Evolutionary conservation across 805 yeast genomes (phyloP).

Genomic region (Monosporozyma unispora): DNA sequence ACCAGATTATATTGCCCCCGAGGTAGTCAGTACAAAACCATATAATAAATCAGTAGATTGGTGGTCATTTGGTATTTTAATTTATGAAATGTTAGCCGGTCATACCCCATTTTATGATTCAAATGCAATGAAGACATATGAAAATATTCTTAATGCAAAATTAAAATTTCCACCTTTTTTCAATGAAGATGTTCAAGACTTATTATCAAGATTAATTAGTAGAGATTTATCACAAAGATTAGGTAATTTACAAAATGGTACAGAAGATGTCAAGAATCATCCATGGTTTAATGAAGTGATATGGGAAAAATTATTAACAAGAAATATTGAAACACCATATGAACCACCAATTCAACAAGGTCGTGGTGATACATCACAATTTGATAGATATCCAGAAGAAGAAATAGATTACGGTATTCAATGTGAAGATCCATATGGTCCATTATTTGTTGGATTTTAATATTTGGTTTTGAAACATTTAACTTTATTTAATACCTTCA

Average conservation of each 20-base stretch:
- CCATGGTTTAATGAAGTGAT: constrained; percentile 90
- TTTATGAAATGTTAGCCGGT: constrained; percentile 92
- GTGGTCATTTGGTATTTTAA: constrained; percentile 93
- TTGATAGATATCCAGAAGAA: constrained; percentile 72
- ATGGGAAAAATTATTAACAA: constrained; percentile 79
- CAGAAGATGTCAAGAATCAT: constrained; percentile 77
- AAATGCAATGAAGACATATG: constrained; percentile 90
- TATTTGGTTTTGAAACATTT: no score
- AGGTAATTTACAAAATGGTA: constrained; percentile 81
- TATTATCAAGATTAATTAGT: constrained; percentile 64
- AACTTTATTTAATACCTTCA: no score
- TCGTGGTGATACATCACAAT: constrained; percentile 81
- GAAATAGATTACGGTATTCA: constrained; percentile 69
- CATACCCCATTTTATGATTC: constrained; percentile 92
- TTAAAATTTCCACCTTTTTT: constrained; percentile 71
- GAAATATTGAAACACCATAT: constrained; percentile 90
- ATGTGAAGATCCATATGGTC: constrained; percentile 61
- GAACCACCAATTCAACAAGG: constrained; percentile 92
- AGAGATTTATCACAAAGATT: constrained; percentile 75
- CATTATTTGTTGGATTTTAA: constrained; percentile 49
- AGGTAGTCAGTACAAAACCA: constrained; percentile 87
- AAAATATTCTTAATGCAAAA: constrained; percentile 75
- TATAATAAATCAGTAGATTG: constrained; percentile 93
- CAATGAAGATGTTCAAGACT: constrained; percentile 68
- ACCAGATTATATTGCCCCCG: constrained; percentile 95